Evolutionary conservation across 129 eudicot species (phyloP).

Genomic region (Helichrysum umbraculigerum): DNA sequence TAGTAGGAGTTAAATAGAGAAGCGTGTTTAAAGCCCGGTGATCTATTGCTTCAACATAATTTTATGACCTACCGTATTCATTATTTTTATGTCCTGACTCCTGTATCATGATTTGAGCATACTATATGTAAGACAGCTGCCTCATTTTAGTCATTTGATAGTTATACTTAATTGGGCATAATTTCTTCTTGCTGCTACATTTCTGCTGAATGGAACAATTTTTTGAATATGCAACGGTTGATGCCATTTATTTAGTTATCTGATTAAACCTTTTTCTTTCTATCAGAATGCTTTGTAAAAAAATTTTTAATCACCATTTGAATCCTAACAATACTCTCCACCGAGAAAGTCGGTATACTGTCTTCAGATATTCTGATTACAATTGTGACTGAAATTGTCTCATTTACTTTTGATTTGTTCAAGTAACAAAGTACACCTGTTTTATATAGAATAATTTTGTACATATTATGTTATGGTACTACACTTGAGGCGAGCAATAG

Average conservation of each 20-base stretch:
- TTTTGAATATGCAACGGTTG: background rate
- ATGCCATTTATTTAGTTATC: background rate
- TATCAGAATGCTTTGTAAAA: slow-evolving; percentile 5
- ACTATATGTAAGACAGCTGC: slow-evolving; percentile 18
- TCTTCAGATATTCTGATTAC: background rate
- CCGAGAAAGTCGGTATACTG: background rate
- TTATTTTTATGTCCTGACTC: background rate
- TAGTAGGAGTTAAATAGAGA: background rate
- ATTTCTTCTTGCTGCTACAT: background rate
- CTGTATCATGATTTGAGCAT: slow-evolving; percentile 12
- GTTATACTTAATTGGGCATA: background rate
- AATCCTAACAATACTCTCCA: background rate
- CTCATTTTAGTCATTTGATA: slow-evolving; percentile 3
- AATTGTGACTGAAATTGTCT: background rate
- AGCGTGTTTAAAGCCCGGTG: background rate
- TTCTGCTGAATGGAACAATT: slow-evolving; percentile 1
- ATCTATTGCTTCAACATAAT: background rate
- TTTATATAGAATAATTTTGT: background rate
- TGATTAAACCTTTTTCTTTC: background rate
- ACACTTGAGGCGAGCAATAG: background rate
- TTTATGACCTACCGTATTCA: background rate
- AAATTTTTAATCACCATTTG: background rate
- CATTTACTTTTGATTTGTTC: background rate
- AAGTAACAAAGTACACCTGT: background rate
- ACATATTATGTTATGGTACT: background rate